Conservation (phyloP, 768 basidiomycete species). For the Suillus bovinus region DNA sequence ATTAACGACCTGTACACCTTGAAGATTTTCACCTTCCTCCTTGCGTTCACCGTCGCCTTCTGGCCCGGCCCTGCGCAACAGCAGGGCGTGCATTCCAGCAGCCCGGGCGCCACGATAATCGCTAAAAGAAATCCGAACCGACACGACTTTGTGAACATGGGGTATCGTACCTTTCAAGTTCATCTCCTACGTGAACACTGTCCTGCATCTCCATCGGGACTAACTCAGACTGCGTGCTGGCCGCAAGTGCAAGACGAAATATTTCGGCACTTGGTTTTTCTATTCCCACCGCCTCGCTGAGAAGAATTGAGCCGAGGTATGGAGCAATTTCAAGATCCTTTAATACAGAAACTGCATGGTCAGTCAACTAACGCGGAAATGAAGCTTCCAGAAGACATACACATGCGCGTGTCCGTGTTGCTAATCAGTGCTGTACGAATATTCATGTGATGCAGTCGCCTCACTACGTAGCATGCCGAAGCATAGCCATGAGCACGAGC, state of each 20-base stretch:
- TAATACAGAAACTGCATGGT: constrained; percentile 46
- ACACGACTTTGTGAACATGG: not conserved
- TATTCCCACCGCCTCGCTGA: constrained; percentile 68
- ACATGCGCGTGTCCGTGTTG: constrained; percentile 72
- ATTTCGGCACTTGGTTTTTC: constrained; percentile 70
- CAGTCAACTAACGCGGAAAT: constrained; percentile 7
- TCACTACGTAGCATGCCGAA: constrained; percentile 35
- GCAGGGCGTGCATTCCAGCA: constrained; percentile 57
- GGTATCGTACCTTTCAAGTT: constrained; percentile 60
- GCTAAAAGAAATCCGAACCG: constrained; percentile 35
- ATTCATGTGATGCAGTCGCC: constrained; percentile 43
- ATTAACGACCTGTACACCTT: constrained; percentile 39
- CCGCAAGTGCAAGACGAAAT: constrained; percentile 50
- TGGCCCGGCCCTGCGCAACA: constrained; percentile 51
- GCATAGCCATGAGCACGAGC: constrained; percentile 12
- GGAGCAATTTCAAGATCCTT: constrained; percentile 56
- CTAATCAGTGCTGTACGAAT: constrained; percentile 63
- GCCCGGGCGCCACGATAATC: constrained; percentile 63
- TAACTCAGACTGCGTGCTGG: constrained; percentile 15
- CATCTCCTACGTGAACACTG: constrained; percentile 76
- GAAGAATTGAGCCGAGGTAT: constrained; percentile 53
- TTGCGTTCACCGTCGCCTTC: constrained; percentile 50
- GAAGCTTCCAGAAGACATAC: constrained; percentile 40
- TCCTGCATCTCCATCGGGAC: constrained; percentile 26
- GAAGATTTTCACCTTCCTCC: constrained; percentile 43